phyloP scores from a whole-genome alignment of 2,329 filamentous ascomycete genomes.

The Diaporthe vexans region DNA sequence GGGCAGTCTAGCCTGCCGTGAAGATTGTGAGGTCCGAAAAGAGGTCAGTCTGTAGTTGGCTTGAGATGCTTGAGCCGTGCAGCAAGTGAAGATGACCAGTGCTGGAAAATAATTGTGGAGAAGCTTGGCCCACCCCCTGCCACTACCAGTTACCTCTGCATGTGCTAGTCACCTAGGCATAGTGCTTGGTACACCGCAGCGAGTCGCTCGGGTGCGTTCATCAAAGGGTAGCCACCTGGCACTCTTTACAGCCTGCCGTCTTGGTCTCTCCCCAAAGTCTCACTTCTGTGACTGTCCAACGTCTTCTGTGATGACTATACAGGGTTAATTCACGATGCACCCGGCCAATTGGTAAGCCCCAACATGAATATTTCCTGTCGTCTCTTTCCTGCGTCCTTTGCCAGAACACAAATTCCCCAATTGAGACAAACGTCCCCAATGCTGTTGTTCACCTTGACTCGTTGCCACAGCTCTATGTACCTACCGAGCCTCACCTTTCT shows the following conservation, averaged over 20 bases:
- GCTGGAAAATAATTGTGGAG: constrained; percentile 24
- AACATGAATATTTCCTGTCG: neutral
- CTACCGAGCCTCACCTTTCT: neutral
- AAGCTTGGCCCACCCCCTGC: constrained; percentile 7
- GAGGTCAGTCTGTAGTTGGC: too few species aligned
- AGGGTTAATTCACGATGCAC: constrained; percentile 2
- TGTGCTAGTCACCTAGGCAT: neutral
- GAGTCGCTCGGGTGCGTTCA: neutral
- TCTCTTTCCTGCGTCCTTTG: neutral
- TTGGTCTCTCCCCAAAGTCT: neutral
- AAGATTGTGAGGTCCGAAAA: neutral
- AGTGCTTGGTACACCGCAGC: constrained; percentile 3
- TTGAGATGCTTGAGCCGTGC: neutral
- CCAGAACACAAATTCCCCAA: too few species aligned
- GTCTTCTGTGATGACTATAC: neutral
- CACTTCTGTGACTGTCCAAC: neutral
- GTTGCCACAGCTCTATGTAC: neutral
- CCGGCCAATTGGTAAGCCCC: constrained; percentile 4
- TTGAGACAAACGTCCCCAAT: neutral
- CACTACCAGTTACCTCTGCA: neutral
- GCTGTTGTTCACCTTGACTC: neutral
- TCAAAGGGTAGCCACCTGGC: neutral
- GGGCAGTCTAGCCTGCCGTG: neutral
- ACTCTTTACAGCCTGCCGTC: neutral
- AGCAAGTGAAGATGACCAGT: neutral